phyloP scores from a whole-genome alignment of 2,329 filamentous ascomycete genomes.

The Akanthomyces dipterigenus region DNA sequence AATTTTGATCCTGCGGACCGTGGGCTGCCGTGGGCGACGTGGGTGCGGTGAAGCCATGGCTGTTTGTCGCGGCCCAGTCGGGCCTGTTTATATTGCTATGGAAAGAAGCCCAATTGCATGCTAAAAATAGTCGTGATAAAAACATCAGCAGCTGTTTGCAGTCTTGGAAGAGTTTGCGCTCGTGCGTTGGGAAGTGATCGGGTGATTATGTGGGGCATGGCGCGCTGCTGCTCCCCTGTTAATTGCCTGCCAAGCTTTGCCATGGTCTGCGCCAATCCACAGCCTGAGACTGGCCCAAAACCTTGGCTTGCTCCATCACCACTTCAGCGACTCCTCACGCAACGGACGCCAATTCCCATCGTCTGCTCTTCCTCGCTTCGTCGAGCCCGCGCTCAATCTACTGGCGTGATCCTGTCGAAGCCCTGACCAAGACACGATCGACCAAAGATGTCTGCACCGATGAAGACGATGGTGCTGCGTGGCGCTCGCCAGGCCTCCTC shows the following conservation, averaged over 20 bases:
- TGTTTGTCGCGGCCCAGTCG: not conserved
- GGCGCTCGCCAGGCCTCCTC: slow-evolving; percentile 3
- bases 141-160: not conserved
- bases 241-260: not conserved
- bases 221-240: not conserved
- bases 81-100: not conserved
- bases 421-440: not conserved
- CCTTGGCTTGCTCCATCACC: not conserved
- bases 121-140: not conserved
- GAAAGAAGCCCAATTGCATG: not conserved
- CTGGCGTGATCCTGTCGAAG: not conserved
- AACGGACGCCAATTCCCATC: not conserved
- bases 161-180: not conserved
- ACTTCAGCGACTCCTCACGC: not conserved
- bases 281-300: not conserved
- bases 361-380: not conserved
- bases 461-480: slow-evolving; percentile 9
- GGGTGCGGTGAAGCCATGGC: not conserved
- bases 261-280: not conserved
- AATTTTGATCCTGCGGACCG: not conserved
- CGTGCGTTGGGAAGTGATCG: not conserved
- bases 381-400: not conserved
- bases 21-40: not conserved
- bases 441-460: slow-evolving; percentile 5
- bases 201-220: not conserved